Percentiles rank a stretch among this genome's conserved stretches.
Evolutionary conservation across 192 early-diverging fungal genomes (phyloP).

Genomic region (Borealophlyctis nickersoniae): DNA sequence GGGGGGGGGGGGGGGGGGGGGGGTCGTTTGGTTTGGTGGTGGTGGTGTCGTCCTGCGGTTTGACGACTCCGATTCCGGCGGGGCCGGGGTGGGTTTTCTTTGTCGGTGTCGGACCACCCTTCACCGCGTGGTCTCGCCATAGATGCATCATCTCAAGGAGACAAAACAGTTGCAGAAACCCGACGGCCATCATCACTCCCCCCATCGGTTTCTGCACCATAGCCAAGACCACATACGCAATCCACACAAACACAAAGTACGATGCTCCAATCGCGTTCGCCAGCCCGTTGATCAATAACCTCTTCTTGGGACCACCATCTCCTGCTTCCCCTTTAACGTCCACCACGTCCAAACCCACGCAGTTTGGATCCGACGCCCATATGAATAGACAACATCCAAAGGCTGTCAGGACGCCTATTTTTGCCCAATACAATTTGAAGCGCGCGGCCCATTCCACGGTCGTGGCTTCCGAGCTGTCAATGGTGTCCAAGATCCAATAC

Average conservation of each 20-base stretch:
- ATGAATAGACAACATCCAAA: slow-evolving; percentile 25
- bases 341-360: slow-evolving; percentile 32
- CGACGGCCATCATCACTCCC: slow-evolving; percentile 44
- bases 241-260: slow-evolving; percentile 54
- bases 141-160: slow-evolving; percentile 33
- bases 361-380: slow-evolving; percentile 31
- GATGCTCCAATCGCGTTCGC: slow-evolving; percentile 67
- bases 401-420: slow-evolving; percentile 22
- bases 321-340: not conserved
- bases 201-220: slow-evolving; percentile 82
- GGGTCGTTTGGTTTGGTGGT: not conserved
- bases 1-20: not conserved
- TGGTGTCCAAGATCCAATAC: slow-evolving; percentile 48
- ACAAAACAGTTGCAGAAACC: slow-evolving; percentile 35
- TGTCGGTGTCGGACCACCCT: not conserved
- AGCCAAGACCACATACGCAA: slow-evolving; percentile 58
- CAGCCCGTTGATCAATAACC: slow-evolving; percentile 48
- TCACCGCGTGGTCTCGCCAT: slow-evolving; percentile 25
- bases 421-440: slow-evolving; percentile 38
- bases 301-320: not conserved
- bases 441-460: not conserved
- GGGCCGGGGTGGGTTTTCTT: not conserved
- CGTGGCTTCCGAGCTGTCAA: slow-evolving; percentile 30
- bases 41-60: too few relatives aligned
- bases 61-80: too few relatives aligned